Evolutionary conservation across 371 early-diverging fungal genomes (phyloP), one percentile per base, ranked within the genome.

Genomic region (Coemansia sp.): DNA sequence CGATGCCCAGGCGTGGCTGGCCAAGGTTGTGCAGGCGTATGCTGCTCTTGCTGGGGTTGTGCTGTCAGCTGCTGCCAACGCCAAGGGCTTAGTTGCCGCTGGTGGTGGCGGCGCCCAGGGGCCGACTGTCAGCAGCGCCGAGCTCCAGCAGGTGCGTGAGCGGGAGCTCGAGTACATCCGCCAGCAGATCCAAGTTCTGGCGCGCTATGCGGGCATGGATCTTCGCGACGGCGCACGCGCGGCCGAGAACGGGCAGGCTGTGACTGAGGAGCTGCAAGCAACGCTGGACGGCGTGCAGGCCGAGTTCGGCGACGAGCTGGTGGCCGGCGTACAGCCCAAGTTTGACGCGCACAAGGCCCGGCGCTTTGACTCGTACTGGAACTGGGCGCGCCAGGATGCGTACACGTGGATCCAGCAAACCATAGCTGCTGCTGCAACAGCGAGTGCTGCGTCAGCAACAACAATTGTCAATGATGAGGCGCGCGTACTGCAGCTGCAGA

Each of bases 301-400:
- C 50, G 97, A 97, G 77, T 90, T 93, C 59, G 97, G 95, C 49
- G 92, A 94, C 52, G 76, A 83, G 51, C 93, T 91, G 78, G 87
- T 88, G 33, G 87, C 91, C 58, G 94, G 97, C 39, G 91, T 95
- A 76, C 84, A 83, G 61, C 95, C 95, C 20, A 68, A 82, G 9
- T 96, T 96, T 79, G 86, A 86, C 59, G 76, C 82, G 39, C 84
- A 86, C 61, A 96, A 94, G 84, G 94, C 90, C 48, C 90, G 97
- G 54, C 82, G 80, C 43, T 96, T 93, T 68, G 94, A 96, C 64
- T 95, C 95, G 45, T 88, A 88, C 86, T 96, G 97, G 97, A 96
- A 95, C 82, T 96, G 97, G 97, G 92, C 89, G 60, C 89, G 94
- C 56, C 95, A 95, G 78, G 95, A 95, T 77, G 93, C 93, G 10